These are phyloP conservation scores for Coelastrella sp. DNA, from an alignment of 139 green algal genomes.

Conservation along the genomic window DNA sequence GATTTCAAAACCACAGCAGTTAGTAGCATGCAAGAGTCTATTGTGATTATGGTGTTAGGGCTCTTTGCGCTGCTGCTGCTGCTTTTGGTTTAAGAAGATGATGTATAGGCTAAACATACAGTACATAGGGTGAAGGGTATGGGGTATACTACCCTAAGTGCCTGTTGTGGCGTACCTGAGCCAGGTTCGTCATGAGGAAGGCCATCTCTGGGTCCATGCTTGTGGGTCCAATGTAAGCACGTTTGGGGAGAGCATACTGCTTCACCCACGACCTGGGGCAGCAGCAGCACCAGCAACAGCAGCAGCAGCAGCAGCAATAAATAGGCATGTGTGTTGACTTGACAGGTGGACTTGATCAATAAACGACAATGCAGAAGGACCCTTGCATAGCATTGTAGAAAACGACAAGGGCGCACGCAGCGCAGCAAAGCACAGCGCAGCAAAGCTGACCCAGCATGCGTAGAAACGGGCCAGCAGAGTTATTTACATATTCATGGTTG, in stretches of 20 bases:
- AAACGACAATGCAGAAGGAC: too few relatives aligned
- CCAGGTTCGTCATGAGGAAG: constrained; percentile 95
- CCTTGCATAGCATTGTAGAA: too few relatives aligned
- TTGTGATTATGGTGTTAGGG: constrained; percentile 54
- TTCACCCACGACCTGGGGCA: constrained; percentile 31
- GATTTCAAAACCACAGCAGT: neutral
- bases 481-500: too few relatives aligned
- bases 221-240: constrained; percentile 95
- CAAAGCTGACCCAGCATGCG: too few relatives aligned
- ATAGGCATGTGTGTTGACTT: neutral
- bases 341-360: too few relatives aligned
- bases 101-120: neutral
- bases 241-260: constrained; percentile 30
- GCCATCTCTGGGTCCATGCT: constrained; percentile 96
- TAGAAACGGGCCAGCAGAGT: too few relatives aligned
- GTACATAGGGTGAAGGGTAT: neutral
- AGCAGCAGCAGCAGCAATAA: neutral
- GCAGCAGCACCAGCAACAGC: neutral
- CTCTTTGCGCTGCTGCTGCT: constrained; percentile 40
- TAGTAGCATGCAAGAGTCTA: neutral
- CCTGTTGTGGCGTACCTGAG: constrained; percentile 54
- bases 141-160: neutral
- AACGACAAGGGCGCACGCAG: too few relatives aligned
- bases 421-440: too few relatives aligned
- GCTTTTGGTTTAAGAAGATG: neutral